Evolutionary conservation across 2,329 filamentous ascomycete species (phyloP), one percentile per base, ranked within the genome.

Genomic region (Talaromyces verruculosus): DNA sequence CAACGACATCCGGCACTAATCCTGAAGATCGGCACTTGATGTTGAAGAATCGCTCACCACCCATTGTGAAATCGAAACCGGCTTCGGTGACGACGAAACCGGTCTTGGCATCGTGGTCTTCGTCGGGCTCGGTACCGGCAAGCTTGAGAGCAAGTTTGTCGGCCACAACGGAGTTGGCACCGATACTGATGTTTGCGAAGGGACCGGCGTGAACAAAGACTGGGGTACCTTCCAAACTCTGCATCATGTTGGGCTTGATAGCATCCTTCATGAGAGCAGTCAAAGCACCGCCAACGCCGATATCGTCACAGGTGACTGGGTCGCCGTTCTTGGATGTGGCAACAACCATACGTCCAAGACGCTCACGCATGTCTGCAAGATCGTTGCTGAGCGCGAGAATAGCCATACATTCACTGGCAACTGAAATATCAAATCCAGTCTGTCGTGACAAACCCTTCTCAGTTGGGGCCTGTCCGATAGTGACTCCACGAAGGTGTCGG

Each of bases 61-160:
- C 95, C 95, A 99, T 99, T 73, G 95, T 98, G 82, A 99, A 99
- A 80, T 99, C 95, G 79, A 99, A 99, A 10, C 95, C 95, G 63
- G 95, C 94, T 80, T 99, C 95, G 1, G 95, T 99, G 43, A 99
- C 89, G 25, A 97, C 94, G 73, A 95, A 98, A 10, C 95, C 95
- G 35, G 91, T 87, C 84, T 95, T 94, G 71, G 89, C 83, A 61
- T 88, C 84, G 74, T 93, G 87, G 72, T 96, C 87, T 82, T 98
- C 95, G 70, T 96, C 94, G 5, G 89, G 86, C 80, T 99, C 95
- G 1, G 94, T 97, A 74, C 95, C 95, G 4, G 93, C 91, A 69
- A 99, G 89, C 85, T 99, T 99, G 70, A 99, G 84, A 0, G 95
- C 95, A 77, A 99, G 88, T 81, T 93, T 96, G 78, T 98, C 95